These are phyloP conservation scores for Aspergillus amoenus DNA, from an alignment of 2,329 filamentous ascomycete species.

Conservation along the genomic window DNA sequence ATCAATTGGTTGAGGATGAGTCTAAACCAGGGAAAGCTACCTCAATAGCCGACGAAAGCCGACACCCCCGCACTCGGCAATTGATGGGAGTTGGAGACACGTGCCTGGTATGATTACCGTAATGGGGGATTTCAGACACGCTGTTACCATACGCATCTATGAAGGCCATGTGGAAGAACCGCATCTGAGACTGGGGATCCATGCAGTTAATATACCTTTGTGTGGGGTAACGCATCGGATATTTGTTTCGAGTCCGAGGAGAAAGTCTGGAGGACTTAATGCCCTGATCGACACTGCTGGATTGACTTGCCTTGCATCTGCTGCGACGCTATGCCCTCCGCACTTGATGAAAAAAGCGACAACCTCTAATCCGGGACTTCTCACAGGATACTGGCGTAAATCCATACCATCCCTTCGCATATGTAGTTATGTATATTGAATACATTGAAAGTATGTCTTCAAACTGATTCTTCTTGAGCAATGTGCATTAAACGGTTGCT, in stretches of 20 bases:
- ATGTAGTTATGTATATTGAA: background rate
- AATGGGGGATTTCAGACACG: background rate
- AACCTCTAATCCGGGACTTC: background rate
- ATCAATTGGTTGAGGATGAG: background rate
- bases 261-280: background rate
- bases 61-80: constrained; percentile 18
- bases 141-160: constrained; percentile 5
- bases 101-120: constrained; percentile 12
- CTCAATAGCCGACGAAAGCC: constrained; percentile 20
- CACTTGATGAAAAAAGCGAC: background rate
- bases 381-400: background rate
- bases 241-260: background rate
- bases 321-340: background rate
- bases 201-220: background rate
- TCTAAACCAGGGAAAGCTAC: constrained; percentile 3
- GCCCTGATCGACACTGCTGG: background rate
- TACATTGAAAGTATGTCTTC: background rate
- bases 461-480: background rate
- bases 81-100: constrained; percentile 7
- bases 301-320: background rate
- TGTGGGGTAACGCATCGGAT: background rate
- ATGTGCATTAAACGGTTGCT: background rate
- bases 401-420: background rate
- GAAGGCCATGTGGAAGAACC: background rate
- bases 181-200: background rate